phyloP scores from a whole-genome alignment of 352 stramenopile genomes.

The Globisporangium iwayamae region DNA sequence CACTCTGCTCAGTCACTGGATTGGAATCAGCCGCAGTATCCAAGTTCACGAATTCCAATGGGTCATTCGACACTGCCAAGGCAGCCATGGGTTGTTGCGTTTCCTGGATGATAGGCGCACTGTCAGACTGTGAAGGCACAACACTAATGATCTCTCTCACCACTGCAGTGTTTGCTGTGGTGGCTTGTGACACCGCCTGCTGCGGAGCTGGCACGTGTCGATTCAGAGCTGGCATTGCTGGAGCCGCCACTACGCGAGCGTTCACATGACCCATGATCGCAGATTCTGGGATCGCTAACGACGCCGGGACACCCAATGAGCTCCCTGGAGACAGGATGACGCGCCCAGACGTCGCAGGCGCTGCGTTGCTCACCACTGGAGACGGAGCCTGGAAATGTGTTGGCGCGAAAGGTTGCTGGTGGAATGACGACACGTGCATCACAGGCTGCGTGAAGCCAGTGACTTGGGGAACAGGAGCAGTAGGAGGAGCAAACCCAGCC shows the following conservation, averaged over 20 bases:
- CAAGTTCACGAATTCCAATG: neutral
- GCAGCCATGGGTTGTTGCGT: neutral
- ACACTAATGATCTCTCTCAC: neutral
- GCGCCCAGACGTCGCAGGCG: neutral
- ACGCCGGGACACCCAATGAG: neutral
- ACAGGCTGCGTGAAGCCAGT: neutral
- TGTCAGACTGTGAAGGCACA: neutral
- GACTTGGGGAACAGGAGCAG: neutral
- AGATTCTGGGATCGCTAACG: neutral
- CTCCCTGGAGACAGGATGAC: constrained; percentile 8
- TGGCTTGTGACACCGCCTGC: neutral
- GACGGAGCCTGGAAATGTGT: neutral
- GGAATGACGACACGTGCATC: neutral
- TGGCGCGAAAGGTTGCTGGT: neutral
- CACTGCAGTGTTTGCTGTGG: neutral
- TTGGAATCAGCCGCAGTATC: neutral
- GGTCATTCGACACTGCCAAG: neutral
- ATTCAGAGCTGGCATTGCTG: neutral
- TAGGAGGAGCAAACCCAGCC: neutral
- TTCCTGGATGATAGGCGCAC: neutral
- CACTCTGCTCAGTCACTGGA: neutral
- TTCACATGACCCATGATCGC: neutral
- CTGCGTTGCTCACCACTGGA: neutral
- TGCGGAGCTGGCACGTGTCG: neutral
- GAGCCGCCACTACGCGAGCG: neutral